Evolutionary conservation across 2,329 filamentous ascomycete genomes (phyloP), one percentile per base, ranked within the genome.

Genomic region (Microsporum audouinii): DNA sequence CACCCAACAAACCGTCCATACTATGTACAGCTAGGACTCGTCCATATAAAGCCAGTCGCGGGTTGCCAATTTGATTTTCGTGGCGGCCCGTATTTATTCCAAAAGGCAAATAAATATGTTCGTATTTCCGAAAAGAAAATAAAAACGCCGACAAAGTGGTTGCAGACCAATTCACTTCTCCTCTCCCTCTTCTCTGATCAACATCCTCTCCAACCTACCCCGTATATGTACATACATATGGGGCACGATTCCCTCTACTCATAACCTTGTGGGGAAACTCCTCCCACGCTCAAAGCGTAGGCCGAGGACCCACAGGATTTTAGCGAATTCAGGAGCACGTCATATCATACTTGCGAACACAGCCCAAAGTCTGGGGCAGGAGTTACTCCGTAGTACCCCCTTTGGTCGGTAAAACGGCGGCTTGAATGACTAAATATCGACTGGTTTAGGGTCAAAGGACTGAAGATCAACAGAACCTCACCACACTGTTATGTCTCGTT

Each of bases 51-150:
- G 17, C 17, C 17, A 23, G 17, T 23, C 17, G 45, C 10, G 27
- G 45, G 23, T 51, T 14, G 17, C 31, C 31, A 23, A n/a, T 53
- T 36, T 36, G 14, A 36, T 55, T 55, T 34, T 38, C 14, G 31
- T 55, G 29, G 27, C 49, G n/a, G 31, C 49, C 49, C 49, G 49
- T 55, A 55, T 55, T 55, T 36, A 34, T 55, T 55, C 8, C 49
- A 53, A 34, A 55, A 34, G 10, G 23, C 4, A 36, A 23, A 14
- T 2, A 8, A n/a, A 5, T 17, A 33, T 34, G 29, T 34, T 55
- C 49, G 49, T 55, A 55, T 55, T 55, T 55, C 1, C 14, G 23
- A 55, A 36, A 29, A 55, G 31, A 55, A 55, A 55, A 23, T 29
- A 36, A 55, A 17, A 8, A 2, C 36, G 31, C 27, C 10, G 8